These are phyloP conservation scores for Hericium coralloides DNA, from an alignment of 768 basidiomycete species.

Conservation along the genomic window DNA sequence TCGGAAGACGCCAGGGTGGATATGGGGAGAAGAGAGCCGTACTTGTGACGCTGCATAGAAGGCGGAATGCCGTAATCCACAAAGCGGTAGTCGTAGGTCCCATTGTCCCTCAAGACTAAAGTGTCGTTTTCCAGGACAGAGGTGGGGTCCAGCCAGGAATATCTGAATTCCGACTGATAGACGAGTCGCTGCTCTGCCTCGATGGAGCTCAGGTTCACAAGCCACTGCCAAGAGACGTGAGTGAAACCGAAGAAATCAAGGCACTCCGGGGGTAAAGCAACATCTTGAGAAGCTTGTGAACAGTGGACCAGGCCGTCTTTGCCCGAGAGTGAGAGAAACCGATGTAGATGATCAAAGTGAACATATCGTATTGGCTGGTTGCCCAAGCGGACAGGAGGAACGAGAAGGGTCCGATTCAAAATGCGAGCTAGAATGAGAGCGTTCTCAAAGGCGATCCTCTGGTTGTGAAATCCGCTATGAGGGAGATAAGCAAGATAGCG, in stretches of 20 bases:
- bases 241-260: conserved; percentile 52
- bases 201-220: conserved; percentile 45
- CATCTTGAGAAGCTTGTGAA: conserved; percentile 23
- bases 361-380: conserved; percentile 50
- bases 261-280: conserved; percentile 44
- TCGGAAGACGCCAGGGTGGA: conserved; percentile 28
- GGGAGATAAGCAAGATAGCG: conserved; percentile 68
- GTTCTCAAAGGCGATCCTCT: conserved; percentile 81
- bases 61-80: conserved; percentile 24
- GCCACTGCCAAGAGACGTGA: conserved; percentile 58
- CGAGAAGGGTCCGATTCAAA: conserved; percentile 68
- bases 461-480: conserved; percentile 81
- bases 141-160: conserved; percentile 35
- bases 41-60: conserved; percentile 24
- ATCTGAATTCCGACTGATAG: conserved; percentile 41
- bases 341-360: conserved; percentile 40
- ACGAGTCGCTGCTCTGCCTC: conserved; percentile 32
- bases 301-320: conserved; percentile 50
- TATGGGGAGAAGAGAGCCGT: conserved; percentile 33
- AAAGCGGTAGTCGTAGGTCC: conserved; percentile 58
- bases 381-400: conserved; percentile 70
- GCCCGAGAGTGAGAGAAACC: conserved; percentile 26
- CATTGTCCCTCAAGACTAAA: conserved; percentile 40
- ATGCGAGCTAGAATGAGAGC: conserved; percentile 62
- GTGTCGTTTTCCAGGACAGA: conserved; percentile 35